Conservation (phyloP, 257 asterid genomes). For the Solanum tarapatanum region DNA sequence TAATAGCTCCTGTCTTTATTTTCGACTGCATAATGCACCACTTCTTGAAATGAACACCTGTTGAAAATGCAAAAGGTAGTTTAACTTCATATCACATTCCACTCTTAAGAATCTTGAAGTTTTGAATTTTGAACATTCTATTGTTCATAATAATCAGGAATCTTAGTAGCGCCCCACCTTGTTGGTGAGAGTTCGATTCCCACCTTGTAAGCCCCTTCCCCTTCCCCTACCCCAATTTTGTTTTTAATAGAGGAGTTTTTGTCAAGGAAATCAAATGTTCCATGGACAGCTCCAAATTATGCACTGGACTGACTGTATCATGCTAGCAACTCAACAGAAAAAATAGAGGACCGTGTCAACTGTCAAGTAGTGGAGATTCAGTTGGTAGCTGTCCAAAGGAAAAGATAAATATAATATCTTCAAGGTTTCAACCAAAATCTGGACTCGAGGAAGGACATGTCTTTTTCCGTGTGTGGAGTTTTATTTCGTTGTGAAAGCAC, state of each 20-base stretch:
- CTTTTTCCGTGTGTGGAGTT: background rate
- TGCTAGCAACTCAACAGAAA: background rate
- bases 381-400: too few species aligned
- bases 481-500: background rate
- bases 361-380: too few species aligned
- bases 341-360: background rate
- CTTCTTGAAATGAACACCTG: slow-evolving; percentile 85
- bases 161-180: too few species aligned
- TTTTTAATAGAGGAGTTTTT: background rate
- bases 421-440: background rate
- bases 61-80: background rate
- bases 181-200: too few species aligned
- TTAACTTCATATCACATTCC: background rate
- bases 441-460: background rate
- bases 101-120: background rate
- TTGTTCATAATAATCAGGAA: background rate
- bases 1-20: slow-evolving; percentile 58
- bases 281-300: background rate
- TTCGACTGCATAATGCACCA: slow-evolving; percentile 90
- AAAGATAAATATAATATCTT: background rate
- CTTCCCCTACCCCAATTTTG: too few species aligned
- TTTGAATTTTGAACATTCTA: background rate
- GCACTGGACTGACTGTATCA: background rate
- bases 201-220: too few species aligned
- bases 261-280: background rate